phyloP scores from a whole-genome alignment of 495 filamentous ascomycete species.

The Penicillium subrubescens region DNA sequence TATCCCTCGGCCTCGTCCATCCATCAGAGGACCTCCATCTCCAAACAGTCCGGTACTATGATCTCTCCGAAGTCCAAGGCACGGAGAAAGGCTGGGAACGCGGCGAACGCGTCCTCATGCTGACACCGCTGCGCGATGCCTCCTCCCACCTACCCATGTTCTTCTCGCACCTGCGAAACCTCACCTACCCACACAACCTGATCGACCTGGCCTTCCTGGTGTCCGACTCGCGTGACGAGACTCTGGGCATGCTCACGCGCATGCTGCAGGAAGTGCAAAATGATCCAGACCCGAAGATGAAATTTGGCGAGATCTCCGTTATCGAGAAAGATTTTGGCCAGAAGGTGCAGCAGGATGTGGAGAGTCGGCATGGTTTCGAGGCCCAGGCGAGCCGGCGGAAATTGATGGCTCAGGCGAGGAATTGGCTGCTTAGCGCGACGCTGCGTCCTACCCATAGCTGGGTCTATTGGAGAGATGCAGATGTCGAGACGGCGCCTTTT shows the following conservation, averaged over 20 bases:
- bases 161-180: conserved; percentile 92
- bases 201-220: conserved; percentile 97
- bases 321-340: conserved; percentile 99
- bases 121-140: conserved; percentile 92
- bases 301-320: conserved; percentile 96
- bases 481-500: conserved; percentile 94
- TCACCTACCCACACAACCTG: conserved; percentile 95
- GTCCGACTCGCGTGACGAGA: conserved; percentile 94
- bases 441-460: conserved; percentile 94
- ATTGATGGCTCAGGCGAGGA: conserved; percentile 96
- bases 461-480: conserved; percentile 99
- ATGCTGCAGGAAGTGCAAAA: conserved; percentile 81
- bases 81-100: conserved; percentile 90
- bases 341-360: conserved; percentile 96
- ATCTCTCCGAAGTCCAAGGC: conserved; percentile 86
- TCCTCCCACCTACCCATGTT: conserved; percentile 96
- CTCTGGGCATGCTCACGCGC: conserved; percentile 71
- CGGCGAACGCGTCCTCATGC: conserved; percentile 93
- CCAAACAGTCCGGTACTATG: conserved; percentile 95
- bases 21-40: conserved; percentile 72
- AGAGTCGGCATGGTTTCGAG: conserved; percentile 96
- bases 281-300: conserved; percentile 70
- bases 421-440: conserved; percentile 95
- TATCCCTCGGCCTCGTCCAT: conserved; percentile 72
- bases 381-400: conserved; percentile 93